A percentile compares a stretch with the other conserved stretches of the same genome.
These are phyloP conservation scores for Acer saccharum DNA, from an alignment of 345 rosid species.

Conservation along the genomic window DNA sequence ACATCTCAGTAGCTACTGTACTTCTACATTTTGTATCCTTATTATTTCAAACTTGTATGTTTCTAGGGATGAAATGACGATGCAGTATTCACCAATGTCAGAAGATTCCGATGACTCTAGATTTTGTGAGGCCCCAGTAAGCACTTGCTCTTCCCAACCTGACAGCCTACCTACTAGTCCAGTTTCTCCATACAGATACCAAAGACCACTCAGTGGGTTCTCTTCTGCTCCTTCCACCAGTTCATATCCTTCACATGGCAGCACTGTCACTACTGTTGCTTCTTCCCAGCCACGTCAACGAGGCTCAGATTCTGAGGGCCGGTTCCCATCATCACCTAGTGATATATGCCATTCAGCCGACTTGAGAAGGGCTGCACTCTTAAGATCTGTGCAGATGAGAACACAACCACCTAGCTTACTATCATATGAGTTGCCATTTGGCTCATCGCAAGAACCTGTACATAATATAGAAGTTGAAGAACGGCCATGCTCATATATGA, in stretches of 20 bases:
- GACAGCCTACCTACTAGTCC: constrained; percentile 87
- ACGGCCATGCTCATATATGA: constrained; percentile 53
- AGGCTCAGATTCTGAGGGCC: constrained; percentile 87
- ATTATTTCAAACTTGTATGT: not conserved
- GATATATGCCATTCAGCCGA: constrained; percentile 97
- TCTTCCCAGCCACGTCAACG: constrained; percentile 65
- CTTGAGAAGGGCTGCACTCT: constrained; percentile 83
- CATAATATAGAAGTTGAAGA: constrained; percentile 60
- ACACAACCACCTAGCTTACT: constrained; percentile 61
- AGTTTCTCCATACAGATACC: constrained; percentile 76
- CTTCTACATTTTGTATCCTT: not conserved
- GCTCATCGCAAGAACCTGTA: constrained; percentile 52
- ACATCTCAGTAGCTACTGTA: not conserved
- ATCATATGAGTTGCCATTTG: constrained; percentile 45
- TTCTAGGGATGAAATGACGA: constrained; percentile 78
- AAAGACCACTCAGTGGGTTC: constrained; percentile 53
- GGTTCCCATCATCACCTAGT: constrained; percentile 96
- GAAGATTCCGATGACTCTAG: constrained; percentile 84
- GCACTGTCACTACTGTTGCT: constrained; percentile 25
- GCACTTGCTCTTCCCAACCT: constrained; percentile 60
- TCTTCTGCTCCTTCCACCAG: constrained; percentile 40
- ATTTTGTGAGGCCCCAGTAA: constrained; percentile 53
- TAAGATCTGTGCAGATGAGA: constrained; percentile 97
- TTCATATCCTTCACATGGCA: constrained; percentile 38
- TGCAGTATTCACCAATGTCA: constrained; percentile 95